Conservation (phyloP, 768 basidiomycete genomes). For the Piloderma croceum region DNA sequence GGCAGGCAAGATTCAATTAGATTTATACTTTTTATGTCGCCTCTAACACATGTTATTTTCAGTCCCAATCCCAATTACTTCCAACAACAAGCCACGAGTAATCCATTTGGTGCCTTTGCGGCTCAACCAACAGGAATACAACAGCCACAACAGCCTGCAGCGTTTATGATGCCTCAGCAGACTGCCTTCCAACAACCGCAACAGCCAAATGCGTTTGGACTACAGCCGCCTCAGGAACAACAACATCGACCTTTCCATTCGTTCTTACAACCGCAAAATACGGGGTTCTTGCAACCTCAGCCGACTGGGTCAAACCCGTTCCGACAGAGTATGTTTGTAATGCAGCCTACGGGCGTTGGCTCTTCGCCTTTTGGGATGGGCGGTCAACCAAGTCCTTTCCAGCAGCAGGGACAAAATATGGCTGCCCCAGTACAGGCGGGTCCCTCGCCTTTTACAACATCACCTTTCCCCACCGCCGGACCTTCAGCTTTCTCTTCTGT, state of each 20-base stretch:
- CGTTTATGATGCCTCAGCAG: constrained; percentile 48
- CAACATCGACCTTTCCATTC: constrained; percentile 48
- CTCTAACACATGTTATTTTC: too few species aligned
- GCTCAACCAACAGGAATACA: constrained; percentile 44
- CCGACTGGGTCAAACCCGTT: constrained; percentile 39
- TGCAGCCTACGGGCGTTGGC: constrained; percentile 53
- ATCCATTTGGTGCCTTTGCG: constrained; percentile 68
- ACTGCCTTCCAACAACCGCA: constrained; percentile 33
- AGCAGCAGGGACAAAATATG: constrained; percentile 11
- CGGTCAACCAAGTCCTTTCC: constrained; percentile 2
- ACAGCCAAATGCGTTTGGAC: constrained; percentile 43
- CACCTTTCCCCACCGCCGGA: constrained; percentile 8
- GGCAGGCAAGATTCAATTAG: constrained; percentile 40
- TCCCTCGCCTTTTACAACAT: too few species aligned
- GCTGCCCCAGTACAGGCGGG: constrained; percentile 2
- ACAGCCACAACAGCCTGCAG: constrained; percentile 48
- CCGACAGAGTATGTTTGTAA: constrained; percentile 68
- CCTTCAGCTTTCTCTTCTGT: constrained; percentile 14
- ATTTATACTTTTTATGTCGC: too few species aligned
- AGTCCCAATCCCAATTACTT: constrained; percentile 48
- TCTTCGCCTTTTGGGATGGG: neutral
- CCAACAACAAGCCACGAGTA: constrained; percentile 55
- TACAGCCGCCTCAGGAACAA: constrained; percentile 30
- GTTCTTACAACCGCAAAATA: constrained; percentile 52
- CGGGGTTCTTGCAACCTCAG: constrained; percentile 37